A percentile compares a stretch with the other conserved stretches of the same genome.
Evolutionary conservation across 2,329 filamentous ascomycete species (phyloP).

Genomic region (Cladosporium velox): DNA sequence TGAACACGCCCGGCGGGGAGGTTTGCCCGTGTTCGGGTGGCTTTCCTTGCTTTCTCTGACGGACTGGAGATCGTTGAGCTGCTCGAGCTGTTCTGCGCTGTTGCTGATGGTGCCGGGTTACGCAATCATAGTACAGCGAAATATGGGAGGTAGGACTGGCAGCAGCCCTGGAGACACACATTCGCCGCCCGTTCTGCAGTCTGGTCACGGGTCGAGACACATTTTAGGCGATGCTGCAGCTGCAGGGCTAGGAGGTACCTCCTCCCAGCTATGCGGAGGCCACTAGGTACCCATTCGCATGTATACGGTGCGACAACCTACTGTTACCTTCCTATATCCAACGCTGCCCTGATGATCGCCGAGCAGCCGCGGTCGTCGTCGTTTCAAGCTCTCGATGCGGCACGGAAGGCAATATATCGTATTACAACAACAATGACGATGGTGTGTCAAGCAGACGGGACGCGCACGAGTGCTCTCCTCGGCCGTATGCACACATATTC

Average conservation of each 20-base stretch:
- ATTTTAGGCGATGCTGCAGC: background rate
- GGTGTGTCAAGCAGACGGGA: background rate
- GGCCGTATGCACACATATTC: background rate
- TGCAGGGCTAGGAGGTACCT: background rate
- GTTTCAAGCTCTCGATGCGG: background rate
- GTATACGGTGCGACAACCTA: background rate
- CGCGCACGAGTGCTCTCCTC: background rate
- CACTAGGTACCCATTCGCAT: background rate
- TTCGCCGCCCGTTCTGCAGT: background rate
- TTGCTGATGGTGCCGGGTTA: background rate
- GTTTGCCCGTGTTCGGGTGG: background rate
- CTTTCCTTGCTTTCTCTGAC: background rate
- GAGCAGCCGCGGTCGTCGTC: background rate
- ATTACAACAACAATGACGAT: background rate
- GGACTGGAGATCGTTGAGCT: background rate
- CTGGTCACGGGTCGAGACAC: background rate
- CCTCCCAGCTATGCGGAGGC: conserved; percentile 1
- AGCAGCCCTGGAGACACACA: background rate
- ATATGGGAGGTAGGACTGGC: background rate
- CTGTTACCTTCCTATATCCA: background rate
- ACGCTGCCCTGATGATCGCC: background rate
- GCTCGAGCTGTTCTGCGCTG: background rate
- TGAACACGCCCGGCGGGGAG: background rate
- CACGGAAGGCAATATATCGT: conserved; percentile 9
- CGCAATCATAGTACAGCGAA: background rate